phyloP scores from a whole-genome alignment of 2,329 filamentous ascomycete species.

The Beauveria sp. region DNA sequence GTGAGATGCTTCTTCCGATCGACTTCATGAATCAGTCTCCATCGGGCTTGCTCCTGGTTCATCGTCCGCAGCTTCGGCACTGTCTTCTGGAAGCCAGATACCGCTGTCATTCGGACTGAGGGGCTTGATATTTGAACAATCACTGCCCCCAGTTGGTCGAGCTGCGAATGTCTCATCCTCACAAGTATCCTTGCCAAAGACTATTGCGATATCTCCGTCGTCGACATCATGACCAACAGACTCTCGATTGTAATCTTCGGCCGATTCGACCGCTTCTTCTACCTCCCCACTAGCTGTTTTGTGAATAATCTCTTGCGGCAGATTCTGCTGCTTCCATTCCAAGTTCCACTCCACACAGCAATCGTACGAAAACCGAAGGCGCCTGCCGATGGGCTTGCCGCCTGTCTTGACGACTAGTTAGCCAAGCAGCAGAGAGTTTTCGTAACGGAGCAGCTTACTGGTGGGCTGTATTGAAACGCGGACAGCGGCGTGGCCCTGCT shows the following conservation, averaged over 20 bases:
- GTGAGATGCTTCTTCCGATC: no score
- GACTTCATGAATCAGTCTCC: not conserved
- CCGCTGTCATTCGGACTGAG: not conserved
- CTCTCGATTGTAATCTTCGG: not conserved
- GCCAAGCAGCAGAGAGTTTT: not conserved
- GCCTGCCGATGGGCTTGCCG: slow-evolving; percentile 31
- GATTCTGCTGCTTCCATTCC: slow-evolving; percentile 14
- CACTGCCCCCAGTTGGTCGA: not conserved
- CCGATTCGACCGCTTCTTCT: not conserved
- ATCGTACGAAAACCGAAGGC: slow-evolving; percentile 25
- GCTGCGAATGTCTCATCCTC: not conserved
- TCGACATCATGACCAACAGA: not conserved
- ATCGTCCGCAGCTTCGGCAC: not conserved
- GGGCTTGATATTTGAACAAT: not conserved
- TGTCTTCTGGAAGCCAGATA: not conserved
- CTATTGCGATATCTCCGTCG: not conserved
- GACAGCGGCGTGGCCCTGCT: slow-evolving; percentile 22
- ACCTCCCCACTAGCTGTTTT: not conserved
- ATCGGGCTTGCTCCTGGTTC: not conserved
- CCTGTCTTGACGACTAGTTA: slow-evolving; percentile 11
- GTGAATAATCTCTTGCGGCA: not conserved
- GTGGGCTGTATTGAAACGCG: slow-evolving; percentile 38
- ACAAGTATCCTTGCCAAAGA: not conserved
- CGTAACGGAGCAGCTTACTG: slow-evolving; percentile 27
- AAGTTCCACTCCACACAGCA: slow-evolving; percentile 28